A percentile compares a stretch with the other conserved stretches of the same genome.
Evolutionary conservation across 495 filamentous ascomycete species (phyloP).

Genomic region (Podospora pseudopauciseta): DNA sequence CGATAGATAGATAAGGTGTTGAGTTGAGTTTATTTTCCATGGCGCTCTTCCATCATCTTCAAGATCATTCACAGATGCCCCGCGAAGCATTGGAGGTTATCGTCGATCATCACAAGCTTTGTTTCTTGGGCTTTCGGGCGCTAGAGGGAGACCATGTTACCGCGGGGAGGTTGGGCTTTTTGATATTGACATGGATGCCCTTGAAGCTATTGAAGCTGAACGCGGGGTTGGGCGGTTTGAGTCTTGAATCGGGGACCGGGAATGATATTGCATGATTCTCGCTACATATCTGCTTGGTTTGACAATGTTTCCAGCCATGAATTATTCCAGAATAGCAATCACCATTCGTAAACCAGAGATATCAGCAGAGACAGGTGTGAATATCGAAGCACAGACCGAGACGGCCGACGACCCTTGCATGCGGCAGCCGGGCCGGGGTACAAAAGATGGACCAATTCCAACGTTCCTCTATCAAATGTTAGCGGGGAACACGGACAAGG

Average conservation of each 20-base stretch:
- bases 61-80: neutral
- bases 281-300: neutral
- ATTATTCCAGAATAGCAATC: neutral
- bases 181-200: neutral
- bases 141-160: neutral
- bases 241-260: neutral
- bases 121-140: neutral
- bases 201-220: neutral
- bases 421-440: neutral
- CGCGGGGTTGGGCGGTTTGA: neutral
- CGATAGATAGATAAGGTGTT: too few relatives aligned
- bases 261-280: neutral
- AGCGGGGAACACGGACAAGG: conserved; percentile 20
- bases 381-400: neutral
- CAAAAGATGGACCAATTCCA: neutral
- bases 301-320: neutral
- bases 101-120: neutral
- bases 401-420: conserved; percentile 1
- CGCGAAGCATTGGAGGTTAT: neutral
- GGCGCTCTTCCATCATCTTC: neutral
- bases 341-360: neutral
- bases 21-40: too few relatives aligned
- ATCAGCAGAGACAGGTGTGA: neutral
- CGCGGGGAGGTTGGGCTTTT: neutral
- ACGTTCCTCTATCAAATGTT: conserved; percentile 29